Evolutionary conservation across 1,284 basidiomycete species (phyloP).

Genomic region (Golubevia pallescens): DNA sequence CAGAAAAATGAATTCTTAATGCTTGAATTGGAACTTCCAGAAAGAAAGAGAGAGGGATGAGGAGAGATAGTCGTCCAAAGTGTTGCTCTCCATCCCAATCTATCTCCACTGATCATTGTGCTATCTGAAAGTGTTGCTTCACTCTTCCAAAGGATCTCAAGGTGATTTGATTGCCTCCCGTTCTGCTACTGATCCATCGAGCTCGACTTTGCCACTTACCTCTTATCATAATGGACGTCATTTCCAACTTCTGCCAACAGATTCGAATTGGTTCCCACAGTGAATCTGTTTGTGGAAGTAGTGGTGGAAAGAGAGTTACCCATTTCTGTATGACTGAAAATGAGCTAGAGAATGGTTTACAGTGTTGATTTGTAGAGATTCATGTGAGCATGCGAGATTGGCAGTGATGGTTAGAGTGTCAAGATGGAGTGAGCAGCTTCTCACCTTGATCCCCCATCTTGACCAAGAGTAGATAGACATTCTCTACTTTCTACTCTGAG

Average conservation of each 20-base stretch:
- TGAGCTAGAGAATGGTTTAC: too few species aligned
- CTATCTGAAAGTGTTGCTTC: constrained; percentile 12
- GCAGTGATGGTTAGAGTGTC: too few species aligned
- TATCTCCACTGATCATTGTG: neutral
- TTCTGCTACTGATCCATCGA: constrained; percentile 1
- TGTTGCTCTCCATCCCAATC: constrained; percentile 1
- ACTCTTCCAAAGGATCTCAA: constrained; percentile 7
- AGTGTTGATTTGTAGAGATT: too few species aligned
- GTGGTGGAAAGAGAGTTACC: constrained; percentile 38
- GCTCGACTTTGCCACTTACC: constrained; percentile 10
- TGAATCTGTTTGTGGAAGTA: constrained; percentile 4
- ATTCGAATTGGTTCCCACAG: constrained; percentile 6
- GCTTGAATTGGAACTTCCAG: neutral
- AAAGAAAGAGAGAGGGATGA: constrained; percentile 1
- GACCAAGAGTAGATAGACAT: too few species aligned
- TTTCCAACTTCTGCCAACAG: constrained; percentile 45
- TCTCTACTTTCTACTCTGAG: too few species aligned
- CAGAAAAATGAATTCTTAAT: too few species aligned
- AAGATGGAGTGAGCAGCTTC: too few species aligned
- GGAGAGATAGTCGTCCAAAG: constrained; percentile 6
- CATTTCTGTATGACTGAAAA: constrained; percentile 11
- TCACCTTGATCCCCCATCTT: too few species aligned
- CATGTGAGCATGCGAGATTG: too few species aligned
- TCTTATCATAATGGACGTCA: constrained; percentile 54
- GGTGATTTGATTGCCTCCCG: neutral